Evolutionary conservation across 176 grass and related monocot genomes (phyloP).

Genomic region (Saccharum spontaneum): DNA sequence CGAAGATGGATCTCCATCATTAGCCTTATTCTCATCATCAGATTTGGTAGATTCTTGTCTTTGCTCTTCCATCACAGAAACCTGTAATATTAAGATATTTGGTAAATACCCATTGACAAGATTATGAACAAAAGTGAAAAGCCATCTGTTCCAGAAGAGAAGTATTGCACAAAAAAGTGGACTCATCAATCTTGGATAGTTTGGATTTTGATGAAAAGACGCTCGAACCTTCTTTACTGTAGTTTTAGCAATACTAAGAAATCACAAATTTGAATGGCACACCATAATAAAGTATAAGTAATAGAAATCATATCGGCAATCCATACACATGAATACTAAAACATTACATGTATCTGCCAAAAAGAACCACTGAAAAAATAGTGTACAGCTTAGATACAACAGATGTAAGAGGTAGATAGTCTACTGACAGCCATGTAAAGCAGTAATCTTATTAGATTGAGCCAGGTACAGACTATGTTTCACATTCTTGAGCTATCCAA

Average conservation of each 20-base stretch:
- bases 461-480: neutral
- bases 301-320: neutral
- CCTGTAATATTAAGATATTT: conserved; percentile 40
- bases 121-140: neutral
- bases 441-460: neutral
- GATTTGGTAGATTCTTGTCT: conserved; percentile 61
- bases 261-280: conserved; percentile 2
- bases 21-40: conserved; percentile 52
- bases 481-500: neutral
- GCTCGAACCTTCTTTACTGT: neutral
- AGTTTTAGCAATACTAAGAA: neutral
- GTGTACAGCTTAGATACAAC: neutral
- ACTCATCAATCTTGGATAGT: neutral
- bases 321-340: neutral
- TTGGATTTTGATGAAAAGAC: neutral
- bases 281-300: neutral
- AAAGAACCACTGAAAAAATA: neutral
- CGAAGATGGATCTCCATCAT: conserved; percentile 50
- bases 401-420: neutral
- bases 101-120: conserved; percentile 26
- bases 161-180: neutral
- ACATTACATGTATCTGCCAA: neutral
- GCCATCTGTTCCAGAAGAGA: neutral
- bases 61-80: conserved; percentile 68
- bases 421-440: neutral